Conservation (phyloP, 257 asterid genomes). For the Salvia miltiorrhiza region DNA sequence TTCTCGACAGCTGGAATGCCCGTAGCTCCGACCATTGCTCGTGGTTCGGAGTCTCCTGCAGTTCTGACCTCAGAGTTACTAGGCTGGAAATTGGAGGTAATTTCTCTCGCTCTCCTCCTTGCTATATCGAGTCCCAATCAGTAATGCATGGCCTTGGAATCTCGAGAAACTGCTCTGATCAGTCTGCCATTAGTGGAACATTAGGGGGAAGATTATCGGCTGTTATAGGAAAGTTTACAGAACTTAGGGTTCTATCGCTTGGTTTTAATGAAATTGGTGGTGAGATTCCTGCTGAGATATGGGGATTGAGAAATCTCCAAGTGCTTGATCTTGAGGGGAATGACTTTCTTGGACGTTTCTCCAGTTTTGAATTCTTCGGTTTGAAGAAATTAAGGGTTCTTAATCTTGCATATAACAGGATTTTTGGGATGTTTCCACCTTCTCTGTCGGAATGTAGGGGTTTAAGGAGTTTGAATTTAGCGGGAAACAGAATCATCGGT, state of each 20-base stretch:
- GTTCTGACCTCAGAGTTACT: slow-evolving; percentile 27
- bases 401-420: slow-evolving; percentile 34
- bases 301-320: slow-evolving; percentile 34
- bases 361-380: slow-evolving; percentile 26
- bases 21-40: slow-evolving; percentile 30
- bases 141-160: slow-evolving; percentile 33
- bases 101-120: slow-evolving; percentile 25
- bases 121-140: slow-evolving; percentile 17
- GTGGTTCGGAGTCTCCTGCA: slow-evolving; percentile 46
- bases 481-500: slow-evolving; percentile 30
- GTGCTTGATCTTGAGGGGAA: slow-evolving; percentile 55
- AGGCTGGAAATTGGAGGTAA: slow-evolving; percentile 35
- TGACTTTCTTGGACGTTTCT: slow-evolving; percentile 28
- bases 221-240: slow-evolving; percentile 25
- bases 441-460: slow-evolving; percentile 32
- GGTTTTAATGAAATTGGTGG: slow-evolving; percentile 42
- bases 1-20: slow-evolving; percentile 36
- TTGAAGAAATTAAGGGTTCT: slow-evolving; percentile 37
- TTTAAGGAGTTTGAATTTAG: slow-evolving; percentile 34
- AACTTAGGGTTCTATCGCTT: slow-evolving; percentile 44
- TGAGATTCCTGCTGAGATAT: slow-evolving; percentile 37
- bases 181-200: slow-evolving; percentile 8
- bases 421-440: slow-evolving; percentile 32
- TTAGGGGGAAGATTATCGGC: slow-evolving; percentile 36
- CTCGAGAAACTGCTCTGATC: slow-evolving; percentile 26